A percentile compares a stretch with the other conserved stretches of the same genome.
phyloP scores from a whole-genome alignment of 2,329 filamentous ascomycete genomes.

The Aspergillus sp. region DNA sequence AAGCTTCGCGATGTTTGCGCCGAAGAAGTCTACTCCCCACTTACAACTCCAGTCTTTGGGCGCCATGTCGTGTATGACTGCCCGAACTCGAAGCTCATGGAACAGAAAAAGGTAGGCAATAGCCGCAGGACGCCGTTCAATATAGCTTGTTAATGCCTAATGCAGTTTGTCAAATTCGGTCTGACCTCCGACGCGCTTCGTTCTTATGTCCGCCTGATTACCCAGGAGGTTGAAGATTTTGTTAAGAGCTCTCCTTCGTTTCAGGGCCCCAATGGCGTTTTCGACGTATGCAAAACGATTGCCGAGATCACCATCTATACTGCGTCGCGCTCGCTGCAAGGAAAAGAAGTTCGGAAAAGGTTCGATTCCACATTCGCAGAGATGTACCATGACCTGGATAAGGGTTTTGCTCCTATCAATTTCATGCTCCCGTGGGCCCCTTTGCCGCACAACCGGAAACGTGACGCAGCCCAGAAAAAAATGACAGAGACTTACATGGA shows the following conservation, averaged over 20 bases:
- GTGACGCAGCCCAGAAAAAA: conserved; percentile 73
- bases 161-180: conserved; percentile 59
- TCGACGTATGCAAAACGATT: conserved; percentile 71
- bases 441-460: conserved; percentile 79
- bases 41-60: conserved; percentile 70
- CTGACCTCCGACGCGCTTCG: conserved; percentile 58
- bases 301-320: conserved; percentile 88
- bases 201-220: conserved; percentile 74
- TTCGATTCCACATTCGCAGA: conserved; percentile 77
- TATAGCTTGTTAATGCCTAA: conserved; percentile 17
- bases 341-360: conserved; percentile 72
- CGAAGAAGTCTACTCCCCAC: conserved; percentile 80
- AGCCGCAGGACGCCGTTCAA: neutral
- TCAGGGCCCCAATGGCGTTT: conserved; percentile 62
- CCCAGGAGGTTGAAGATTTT: conserved; percentile 68
- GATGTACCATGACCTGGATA: conserved; percentile 83
- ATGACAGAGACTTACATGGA: conserved; percentile 79
- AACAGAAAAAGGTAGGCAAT: conserved; percentile 77
- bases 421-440: conserved; percentile 87
- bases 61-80: conserved; percentile 87
- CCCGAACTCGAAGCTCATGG: conserved; percentile 88
- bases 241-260: conserved; percentile 63
- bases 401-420: conserved; percentile 85
- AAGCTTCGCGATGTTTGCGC: conserved; percentile 86
- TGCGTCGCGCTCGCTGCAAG: conserved; percentile 78